Percentiles rank a stretch among this genome's conserved stretches.
phyloP scores from a whole-genome alignment of 2,329 filamentous ascomycete species.

The Sarocladium brachiariae region DNA sequence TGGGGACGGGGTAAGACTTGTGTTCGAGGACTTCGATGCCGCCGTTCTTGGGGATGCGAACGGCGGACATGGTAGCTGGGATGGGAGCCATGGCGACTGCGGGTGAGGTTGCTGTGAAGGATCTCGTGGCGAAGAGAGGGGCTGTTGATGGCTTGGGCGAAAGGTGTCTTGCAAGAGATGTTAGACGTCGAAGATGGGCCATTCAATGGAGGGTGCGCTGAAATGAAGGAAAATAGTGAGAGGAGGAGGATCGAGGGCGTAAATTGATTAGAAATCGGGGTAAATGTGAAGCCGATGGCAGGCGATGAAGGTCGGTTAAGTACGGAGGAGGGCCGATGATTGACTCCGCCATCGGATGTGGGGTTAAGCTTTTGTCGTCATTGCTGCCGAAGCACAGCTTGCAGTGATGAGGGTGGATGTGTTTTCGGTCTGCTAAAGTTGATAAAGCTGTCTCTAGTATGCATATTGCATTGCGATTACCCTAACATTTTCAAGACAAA shows the following conservation, averaged over 20 bases:
- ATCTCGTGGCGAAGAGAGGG: not conserved
- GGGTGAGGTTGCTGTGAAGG: not conserved
- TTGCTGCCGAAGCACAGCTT: not conserved
- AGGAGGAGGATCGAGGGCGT: not conserved
- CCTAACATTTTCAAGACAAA: no score
- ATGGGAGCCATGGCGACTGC: slow-evolving; percentile 62
- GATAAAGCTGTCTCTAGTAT: no score
- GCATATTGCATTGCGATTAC: no score
- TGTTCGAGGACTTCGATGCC: slow-evolving; percentile 67
- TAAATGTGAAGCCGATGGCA: not conserved
- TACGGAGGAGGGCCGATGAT: not conserved
- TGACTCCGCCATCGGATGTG: slow-evolving; percentile 1
- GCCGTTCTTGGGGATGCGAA: slow-evolving; percentile 56
- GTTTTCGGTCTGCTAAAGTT: no score
- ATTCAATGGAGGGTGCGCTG: not conserved
- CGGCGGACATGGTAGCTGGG: slow-evolving; percentile 62
- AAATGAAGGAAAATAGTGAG: not conserved
- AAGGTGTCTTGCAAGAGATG: not conserved
- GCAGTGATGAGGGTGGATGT: no score
- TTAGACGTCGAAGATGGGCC: not conserved
- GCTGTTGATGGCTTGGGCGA: not conserved
- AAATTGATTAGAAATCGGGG: not conserved
- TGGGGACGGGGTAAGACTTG: slow-evolving; percentile 57
- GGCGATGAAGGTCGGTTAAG: not conserved
- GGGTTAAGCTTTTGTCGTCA: not conserved